phyloP scores from a whole-genome alignment of 345 rosid genomes.

The Pseudoturritis turrita region DNA sequence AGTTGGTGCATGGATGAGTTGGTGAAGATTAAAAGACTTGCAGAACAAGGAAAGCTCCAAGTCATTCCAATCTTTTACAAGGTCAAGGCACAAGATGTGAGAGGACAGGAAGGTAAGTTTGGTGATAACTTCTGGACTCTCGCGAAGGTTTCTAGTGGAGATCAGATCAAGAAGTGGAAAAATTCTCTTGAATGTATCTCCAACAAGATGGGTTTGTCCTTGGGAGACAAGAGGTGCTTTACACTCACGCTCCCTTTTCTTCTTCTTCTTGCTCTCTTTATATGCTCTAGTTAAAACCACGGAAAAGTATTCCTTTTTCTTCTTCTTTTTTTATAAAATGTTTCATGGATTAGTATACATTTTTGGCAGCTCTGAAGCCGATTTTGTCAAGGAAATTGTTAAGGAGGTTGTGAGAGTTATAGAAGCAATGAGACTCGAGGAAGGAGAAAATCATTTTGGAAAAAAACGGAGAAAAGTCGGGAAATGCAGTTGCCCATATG shows the following conservation, averaged over 20 bases:
- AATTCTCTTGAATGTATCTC: not conserved
- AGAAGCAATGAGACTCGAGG: not conserved
- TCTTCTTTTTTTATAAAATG: not conserved
- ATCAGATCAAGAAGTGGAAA: not conserved
- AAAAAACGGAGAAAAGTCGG: not conserved
- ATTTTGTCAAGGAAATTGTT: slow-evolving; percentile 4
- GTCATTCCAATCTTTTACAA: not conserved
- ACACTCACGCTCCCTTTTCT: not conserved
- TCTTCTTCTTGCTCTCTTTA: no score
- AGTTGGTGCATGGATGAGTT: not conserved
- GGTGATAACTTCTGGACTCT: not conserved
- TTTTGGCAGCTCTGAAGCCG: slow-evolving; percentile 20
- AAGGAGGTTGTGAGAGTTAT: not conserved
- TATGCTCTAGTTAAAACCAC: no score
- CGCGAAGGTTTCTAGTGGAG: not conserved
- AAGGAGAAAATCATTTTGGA: not conserved
- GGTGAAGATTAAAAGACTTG: not conserved
- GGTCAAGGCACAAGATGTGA: not conserved
- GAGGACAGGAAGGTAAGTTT: not conserved
- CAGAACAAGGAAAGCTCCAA: not conserved
- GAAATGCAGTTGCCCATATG: not conserved
- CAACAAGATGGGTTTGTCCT: not conserved
- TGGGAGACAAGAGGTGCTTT: not conserved
- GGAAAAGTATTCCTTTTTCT: no score
- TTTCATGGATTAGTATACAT: not conserved